phyloP scores from a whole-genome alignment of 2,329 filamentous ascomycete genomes.

The Botryotinia narcissicola region DNA sequence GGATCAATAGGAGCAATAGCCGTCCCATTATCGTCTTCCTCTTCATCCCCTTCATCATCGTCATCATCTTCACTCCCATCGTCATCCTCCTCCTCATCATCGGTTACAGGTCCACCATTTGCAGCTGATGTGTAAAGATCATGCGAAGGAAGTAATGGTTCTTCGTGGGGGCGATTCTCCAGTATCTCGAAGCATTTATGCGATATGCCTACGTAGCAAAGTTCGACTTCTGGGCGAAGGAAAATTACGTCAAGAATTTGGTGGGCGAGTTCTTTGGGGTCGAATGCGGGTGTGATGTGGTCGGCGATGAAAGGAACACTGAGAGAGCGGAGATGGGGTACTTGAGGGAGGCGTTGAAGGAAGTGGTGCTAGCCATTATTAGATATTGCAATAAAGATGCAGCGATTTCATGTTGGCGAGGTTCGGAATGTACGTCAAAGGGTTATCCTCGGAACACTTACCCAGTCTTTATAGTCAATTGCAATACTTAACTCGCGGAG shows the following conservation, averaged over 20 bases:
- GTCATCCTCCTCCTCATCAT: conserved; percentile 48
- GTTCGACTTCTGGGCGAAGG: conserved; percentile 69
- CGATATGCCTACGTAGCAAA: conserved; percentile 76
- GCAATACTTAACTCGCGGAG: conserved; percentile 70
- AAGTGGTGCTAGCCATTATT: conserved; percentile 60
- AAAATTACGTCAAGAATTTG: conserved; percentile 78
- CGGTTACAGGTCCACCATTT: conserved; percentile 41
- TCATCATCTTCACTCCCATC: conserved; percentile 46
- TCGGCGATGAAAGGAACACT: conserved; percentile 68
- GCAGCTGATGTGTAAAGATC: conserved; percentile 35
- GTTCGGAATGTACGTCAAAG: background rate
- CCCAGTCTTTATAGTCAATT: conserved; percentile 76
- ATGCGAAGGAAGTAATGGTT: conserved; percentile 31
- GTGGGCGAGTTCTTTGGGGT: conserved; percentile 68
- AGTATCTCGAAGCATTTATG: conserved; percentile 80
- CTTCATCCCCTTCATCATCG: conserved; percentile 45
- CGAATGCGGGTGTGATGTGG: conserved; percentile 53
- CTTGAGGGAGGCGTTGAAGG: conserved; percentile 68
- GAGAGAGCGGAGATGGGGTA: conserved; percentile 67
- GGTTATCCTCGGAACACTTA: conserved; percentile 45
- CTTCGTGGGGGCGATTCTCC: conserved; percentile 55
- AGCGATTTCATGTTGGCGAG: background rate
- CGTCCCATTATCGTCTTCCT: conserved; percentile 41
- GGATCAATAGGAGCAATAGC: conserved; percentile 37
- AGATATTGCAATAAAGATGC: background rate